Conservation (phyloP, 2,329 filamentous ascomycete genomes). For the Lachnellula hyalina region DNA sequence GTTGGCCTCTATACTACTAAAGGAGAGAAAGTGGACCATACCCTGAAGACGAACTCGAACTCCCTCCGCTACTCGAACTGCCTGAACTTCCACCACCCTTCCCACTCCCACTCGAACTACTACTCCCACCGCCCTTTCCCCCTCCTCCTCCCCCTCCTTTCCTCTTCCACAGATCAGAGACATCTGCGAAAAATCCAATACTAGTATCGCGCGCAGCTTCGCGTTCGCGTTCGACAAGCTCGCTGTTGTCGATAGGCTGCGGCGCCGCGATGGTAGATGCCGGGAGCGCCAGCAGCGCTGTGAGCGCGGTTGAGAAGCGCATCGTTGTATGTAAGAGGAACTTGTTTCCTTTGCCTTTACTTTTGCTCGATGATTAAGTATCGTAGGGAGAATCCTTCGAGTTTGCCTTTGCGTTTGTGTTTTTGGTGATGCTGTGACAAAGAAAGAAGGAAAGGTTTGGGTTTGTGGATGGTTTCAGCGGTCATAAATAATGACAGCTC, state of each 20-base stretch:
- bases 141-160: slow-evolving; percentile 55
- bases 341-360: no score
- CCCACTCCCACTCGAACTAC: slow-evolving; percentile 32
- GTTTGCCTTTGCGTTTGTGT: no score
- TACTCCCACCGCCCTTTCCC: slow-evolving; percentile 36
- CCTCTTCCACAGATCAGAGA: slow-evolving; percentile 50
- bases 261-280: slow-evolving; percentile 19
- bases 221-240: slow-evolving; percentile 16
- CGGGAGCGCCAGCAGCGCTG: slow-evolving; percentile 16
- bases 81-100: slow-evolving; percentile 28
- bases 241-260: slow-evolving; percentile 13
- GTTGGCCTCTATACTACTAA: neutral
- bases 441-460: no score
- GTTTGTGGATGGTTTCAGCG: no score
- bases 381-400: no score
- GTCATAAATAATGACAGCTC: no score
- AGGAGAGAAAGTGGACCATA: slow-evolving; percentile 19
- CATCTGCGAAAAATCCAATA: slow-evolving; percentile 5
- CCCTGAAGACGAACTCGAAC: slow-evolving; percentile 25
- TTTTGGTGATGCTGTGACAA: no score
- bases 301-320: slow-evolving; percentile 14
- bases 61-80: slow-evolving; percentile 11
- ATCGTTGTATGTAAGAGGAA: slow-evolving; percentile 4
- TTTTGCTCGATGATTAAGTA: no score
- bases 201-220: neutral